phyloP scores from a whole-genome alignment of 192 early-diverging fungal species.

The Umbelopsis sp. region DNA sequence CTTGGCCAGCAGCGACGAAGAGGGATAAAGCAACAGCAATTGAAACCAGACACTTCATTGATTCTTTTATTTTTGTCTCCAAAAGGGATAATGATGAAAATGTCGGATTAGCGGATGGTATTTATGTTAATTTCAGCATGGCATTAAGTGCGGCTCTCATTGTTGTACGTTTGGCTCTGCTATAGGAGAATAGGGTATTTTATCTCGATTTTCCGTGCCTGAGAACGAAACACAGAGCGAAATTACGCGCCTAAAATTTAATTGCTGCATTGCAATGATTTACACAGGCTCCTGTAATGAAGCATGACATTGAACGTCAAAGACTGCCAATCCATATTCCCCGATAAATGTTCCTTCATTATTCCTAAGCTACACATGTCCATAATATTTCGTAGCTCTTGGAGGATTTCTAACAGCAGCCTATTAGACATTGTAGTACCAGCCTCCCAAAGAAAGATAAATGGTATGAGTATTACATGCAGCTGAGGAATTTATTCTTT shows the following conservation, averaged over 20 bases:
- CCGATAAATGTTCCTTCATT: conserved; percentile 6
- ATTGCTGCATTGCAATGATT: not conserved
- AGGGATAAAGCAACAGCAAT: conserved; percentile 1
- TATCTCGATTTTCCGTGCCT: conserved; percentile 5
- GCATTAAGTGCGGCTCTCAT: not conserved
- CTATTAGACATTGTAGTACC: not conserved
- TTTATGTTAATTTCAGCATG: not conserved
- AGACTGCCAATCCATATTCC: not conserved
- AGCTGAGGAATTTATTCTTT: not conserved
- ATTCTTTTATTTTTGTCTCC: no score
- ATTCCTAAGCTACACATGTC: not conserved
- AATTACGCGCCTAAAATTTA: not conserved
- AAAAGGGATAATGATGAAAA: not conserved
- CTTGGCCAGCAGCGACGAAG: conserved; percentile 10
- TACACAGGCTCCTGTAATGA: not conserved
- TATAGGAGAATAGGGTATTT: conserved; percentile 10
- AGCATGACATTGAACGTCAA: not conserved
- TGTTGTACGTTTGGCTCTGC: conserved; percentile 4
- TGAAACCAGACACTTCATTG: not conserved
- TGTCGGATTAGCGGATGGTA: not conserved
- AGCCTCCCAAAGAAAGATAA: not conserved
- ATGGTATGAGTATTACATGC: not conserved
- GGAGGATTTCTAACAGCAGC: no score
- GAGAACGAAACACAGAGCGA: conserved; percentile 8
- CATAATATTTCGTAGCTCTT: no score